phyloP scores from a whole-genome alignment of 179 eudicot species.

The Gypsophila paniculata region DNA sequence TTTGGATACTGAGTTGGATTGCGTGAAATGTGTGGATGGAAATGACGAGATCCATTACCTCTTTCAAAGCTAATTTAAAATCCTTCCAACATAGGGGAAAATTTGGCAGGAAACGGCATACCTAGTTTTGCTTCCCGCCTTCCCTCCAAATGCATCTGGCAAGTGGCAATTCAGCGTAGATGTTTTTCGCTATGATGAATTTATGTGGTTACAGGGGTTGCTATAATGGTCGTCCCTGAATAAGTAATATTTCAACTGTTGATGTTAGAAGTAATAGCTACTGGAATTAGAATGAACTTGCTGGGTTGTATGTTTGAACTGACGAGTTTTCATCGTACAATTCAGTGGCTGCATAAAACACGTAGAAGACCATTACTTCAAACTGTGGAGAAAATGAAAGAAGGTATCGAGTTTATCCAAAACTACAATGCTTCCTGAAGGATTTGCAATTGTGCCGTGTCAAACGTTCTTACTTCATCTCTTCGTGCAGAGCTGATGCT shows the following conservation, averaged over 20 bases:
- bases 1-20: too few species aligned
- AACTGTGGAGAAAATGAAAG: slow-evolving; percentile 96
- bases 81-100: too few species aligned
- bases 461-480: slow-evolving; percentile 13
- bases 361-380: slow-evolving; percentile 76
- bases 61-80: too few species aligned
- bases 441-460: slow-evolving; percentile 10
- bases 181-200: not conserved
- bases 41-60: too few species aligned
- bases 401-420: slow-evolving; percentile 46
- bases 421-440: not conserved
- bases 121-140: too few species aligned
- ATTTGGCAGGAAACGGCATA: too few species aligned
- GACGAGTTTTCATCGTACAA: slow-evolving; percentile 17
- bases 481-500: slow-evolving; percentile 74
- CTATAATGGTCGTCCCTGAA: not conserved
- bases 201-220: not conserved
- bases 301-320: not conserved
- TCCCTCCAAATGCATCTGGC: too few species aligned
- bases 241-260: slow-evolving; percentile 1
- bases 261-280: not conserved
- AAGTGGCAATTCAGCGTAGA: not conserved
- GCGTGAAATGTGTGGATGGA: too few species aligned
- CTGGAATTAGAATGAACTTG: not conserved
- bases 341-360: slow-evolving; percentile 78